These are phyloP conservation scores for Hemisphaericaspora nanyangensis DNA, from an alignment of 805 yeast genomes.

Conservation along the genomic window DNA sequence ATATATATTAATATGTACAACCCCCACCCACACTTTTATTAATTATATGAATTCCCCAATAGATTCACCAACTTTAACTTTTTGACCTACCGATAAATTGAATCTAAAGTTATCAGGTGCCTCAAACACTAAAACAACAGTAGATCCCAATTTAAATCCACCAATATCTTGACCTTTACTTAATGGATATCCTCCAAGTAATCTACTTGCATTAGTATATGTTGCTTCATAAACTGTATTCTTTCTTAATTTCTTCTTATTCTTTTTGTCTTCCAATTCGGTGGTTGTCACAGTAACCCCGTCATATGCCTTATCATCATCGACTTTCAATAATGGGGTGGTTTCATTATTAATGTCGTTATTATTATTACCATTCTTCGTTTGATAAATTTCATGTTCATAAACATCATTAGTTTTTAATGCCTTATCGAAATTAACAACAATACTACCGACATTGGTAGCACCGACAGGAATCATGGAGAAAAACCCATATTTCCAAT, in stretches of 20 bases:
- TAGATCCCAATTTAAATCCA: slow-evolving; percentile 92
- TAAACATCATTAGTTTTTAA: slow-evolving; percentile 76
- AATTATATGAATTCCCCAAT: slow-evolving; percentile 50
- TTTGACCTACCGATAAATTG: slow-evolving; percentile 64
- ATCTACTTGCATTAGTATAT: slow-evolving; percentile 70
- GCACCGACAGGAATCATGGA: slow-evolving; percentile 99
- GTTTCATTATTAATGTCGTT: slow-evolving; percentile 17
- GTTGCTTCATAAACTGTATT: slow-evolving; percentile 93
- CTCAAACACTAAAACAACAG: slow-evolving; percentile 95
- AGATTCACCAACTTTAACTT: slow-evolving; percentile 79
- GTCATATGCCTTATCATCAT: slow-evolving; percentile 5
- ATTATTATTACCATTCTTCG: slow-evolving; percentile 7
- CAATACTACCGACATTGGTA: slow-evolving; percentile 94
- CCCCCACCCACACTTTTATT: too few relatives aligned
- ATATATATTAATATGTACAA: too few relatives aligned
- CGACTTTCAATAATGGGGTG: slow-evolving; percentile 24
- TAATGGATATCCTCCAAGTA: slow-evolving; percentile 84
- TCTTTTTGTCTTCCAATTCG: slow-evolving; percentile 15
- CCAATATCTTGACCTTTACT: slow-evolving; percentile 94
- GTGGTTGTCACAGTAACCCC: slow-evolving; percentile 10
- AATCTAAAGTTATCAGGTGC: slow-evolving; percentile 84
- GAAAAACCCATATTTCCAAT: slow-evolving; percentile 96
- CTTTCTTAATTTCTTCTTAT: slow-evolving; percentile 49
- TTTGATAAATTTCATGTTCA: slow-evolving; percentile 43
- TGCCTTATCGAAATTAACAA: slow-evolving; percentile 86